A percentile compares a stretch with the other conserved stretches of the same genome.
Evolutionary conservation across 2,329 filamentous ascomycete genomes (phyloP).

Genomic region (Aspergillus japonicus): DNA sequence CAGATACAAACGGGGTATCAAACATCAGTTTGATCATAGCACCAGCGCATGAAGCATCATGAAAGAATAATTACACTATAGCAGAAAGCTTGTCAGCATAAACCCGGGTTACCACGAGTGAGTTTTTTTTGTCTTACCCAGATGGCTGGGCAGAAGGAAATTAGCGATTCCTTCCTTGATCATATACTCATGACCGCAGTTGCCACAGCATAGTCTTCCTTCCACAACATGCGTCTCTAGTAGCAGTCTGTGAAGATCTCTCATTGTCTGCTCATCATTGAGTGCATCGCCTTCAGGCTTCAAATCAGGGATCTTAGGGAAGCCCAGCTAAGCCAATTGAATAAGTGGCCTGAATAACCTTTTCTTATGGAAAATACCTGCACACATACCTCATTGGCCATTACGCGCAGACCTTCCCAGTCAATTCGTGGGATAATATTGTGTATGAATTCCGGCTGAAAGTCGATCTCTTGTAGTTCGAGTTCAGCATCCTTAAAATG

Average conservation of each 20-base stretch:
- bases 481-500: constrained; percentile 92
- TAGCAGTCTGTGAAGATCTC: constrained; percentile 76
- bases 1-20: background rate
- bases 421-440: constrained; percentile 87
- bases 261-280: constrained; percentile 66
- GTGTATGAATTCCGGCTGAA: constrained; percentile 75
- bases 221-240: constrained; percentile 87
- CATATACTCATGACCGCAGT: constrained; percentile 90
- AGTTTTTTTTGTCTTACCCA: constrained; percentile 51
- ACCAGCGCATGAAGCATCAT: background rate
- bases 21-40: background rate
- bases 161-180: constrained; percentile 97
- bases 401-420: constrained; percentile 76
- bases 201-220: constrained; percentile 84
- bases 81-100: constrained; percentile 1
- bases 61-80: background rate
- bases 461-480: constrained; percentile 75
- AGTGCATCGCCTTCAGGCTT: constrained; percentile 64
- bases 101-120: background rate
- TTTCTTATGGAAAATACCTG: background rate
- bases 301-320: constrained; percentile 67
- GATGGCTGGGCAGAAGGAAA: constrained; percentile 87
- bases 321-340: constrained; percentile 64
- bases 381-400: constrained; percentile 63
- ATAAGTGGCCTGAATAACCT: background rate